These are phyloP conservation scores for Plectosphaerella cucumerina DNA, from an alignment of 2,329 filamentous ascomycete genomes.

Conservation along the genomic window DNA sequence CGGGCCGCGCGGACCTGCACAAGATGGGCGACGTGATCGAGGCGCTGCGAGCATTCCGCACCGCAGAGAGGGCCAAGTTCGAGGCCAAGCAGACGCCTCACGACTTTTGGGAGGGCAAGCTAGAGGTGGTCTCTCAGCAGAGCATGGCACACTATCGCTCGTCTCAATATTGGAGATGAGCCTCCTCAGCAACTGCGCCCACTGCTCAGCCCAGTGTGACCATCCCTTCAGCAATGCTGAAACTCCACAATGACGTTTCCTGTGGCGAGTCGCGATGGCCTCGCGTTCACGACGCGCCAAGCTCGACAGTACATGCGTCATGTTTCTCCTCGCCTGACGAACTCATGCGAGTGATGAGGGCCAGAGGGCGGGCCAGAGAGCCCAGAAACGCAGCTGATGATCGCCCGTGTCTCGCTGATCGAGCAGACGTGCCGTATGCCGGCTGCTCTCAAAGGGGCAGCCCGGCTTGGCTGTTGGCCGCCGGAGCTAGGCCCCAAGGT, in stretches of 20 bases:
- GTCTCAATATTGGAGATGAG: conserved; percentile 2
- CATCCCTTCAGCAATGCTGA: not conserved
- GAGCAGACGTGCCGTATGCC: too few species aligned
- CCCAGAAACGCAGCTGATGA: too few species aligned
- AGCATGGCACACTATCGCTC: conserved; percentile 11
- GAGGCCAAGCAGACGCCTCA: conserved; percentile 19
- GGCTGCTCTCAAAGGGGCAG: too few species aligned
- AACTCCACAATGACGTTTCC: not conserved
- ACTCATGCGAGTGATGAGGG: too few species aligned
- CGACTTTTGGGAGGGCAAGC: conserved; percentile 31
- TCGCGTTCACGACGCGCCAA: too few species aligned
- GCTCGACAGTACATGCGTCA: too few species aligned
- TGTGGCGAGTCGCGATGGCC: not conserved
- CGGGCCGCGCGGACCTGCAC: conserved; percentile 22
- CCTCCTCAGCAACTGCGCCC: not conserved
- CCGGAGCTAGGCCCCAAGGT: not conserved
- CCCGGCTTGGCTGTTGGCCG: not conserved
- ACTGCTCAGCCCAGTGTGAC: not conserved
- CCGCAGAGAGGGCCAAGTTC: conserved; percentile 24
- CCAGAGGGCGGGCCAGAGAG: too few species aligned
- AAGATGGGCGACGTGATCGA: conserved; percentile 40
- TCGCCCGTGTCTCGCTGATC: too few species aligned
- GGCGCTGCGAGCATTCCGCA: conserved; percentile 35
- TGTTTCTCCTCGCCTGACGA: too few species aligned
- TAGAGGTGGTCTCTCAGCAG: conserved; percentile 26